These are phyloP conservation scores for Hypoxylon sp. DNA, from an alignment of 2,329 filamentous ascomycete genomes.

Conservation along the genomic window DNA sequence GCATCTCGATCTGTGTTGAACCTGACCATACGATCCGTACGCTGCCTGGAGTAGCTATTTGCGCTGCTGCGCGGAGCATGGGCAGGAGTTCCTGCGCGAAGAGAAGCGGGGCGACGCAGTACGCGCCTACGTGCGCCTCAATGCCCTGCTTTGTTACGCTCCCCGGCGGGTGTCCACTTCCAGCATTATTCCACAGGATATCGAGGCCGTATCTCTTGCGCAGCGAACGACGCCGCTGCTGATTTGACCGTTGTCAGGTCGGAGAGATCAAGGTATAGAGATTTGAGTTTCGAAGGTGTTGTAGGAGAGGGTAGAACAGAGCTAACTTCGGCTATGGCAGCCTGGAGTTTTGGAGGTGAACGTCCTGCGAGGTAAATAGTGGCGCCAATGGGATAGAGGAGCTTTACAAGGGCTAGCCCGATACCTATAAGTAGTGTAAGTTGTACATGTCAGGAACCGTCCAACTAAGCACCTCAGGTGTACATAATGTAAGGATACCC, in stretches of 20 bases:
- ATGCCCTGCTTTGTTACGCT: background rate
- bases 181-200: background rate
- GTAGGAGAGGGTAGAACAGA: background rate
- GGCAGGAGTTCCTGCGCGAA: background rate
- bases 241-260: background rate
- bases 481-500: background rate
- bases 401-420: no score
- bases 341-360: background rate
- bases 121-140: background rate
- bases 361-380: background rate
- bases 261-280: background rate
- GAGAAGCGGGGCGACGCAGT: background rate
- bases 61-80: background rate
- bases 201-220: background rate
- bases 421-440: no score
- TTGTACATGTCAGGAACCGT: background rate
- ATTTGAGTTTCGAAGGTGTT: no score
- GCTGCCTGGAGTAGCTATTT: background rate
- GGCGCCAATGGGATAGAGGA: background rate
- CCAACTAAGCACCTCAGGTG: background rate
- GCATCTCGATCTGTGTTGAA: background rate
- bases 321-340: background rate
- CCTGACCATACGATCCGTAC: background rate
- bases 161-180: background rate
- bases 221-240: background rate